Conservation (phyloP, 495 filamentous ascomycete species). For the Pseudoneurospora amorphoporcata region DNA sequence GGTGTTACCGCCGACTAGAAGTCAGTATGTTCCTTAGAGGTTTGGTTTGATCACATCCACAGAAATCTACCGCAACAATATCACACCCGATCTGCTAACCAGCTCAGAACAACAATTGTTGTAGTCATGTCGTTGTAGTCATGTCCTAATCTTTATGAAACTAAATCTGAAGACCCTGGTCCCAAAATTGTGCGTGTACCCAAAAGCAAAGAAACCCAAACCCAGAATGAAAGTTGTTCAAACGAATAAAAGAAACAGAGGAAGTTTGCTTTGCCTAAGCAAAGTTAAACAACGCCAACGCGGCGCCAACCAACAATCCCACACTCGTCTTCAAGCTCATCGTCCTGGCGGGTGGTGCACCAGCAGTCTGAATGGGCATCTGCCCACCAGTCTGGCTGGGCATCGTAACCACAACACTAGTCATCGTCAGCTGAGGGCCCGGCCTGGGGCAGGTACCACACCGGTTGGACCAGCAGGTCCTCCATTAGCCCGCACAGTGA, state of each 20-base stretch:
- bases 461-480: background rate
- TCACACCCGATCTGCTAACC: background rate
- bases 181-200: background rate
- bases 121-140: constrained; percentile 16
- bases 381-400: background rate
- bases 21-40: background rate
- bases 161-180: background rate
- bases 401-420: background rate
- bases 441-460: background rate
- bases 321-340: constrained; percentile 5
- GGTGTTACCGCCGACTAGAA: background rate
- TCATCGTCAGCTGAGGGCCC: background rate
- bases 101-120: constrained; percentile 13
- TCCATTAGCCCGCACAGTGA: background rate
- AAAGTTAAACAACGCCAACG: background rate
- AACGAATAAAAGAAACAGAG: background rate
- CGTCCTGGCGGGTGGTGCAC: constrained; percentile 20
- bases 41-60: background rate
- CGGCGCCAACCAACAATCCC: background rate
- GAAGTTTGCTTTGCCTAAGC: background rate
- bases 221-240: background rate
- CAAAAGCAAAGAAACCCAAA: background rate
- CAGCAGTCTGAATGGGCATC: background rate
- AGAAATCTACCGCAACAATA: background rate
- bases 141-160: background rate